Evolutionary conservation across 2,329 filamentous ascomycete species (phyloP), one percentile per base, ranked within the genome.

Genomic region (Cladosporium sp.): DNA sequence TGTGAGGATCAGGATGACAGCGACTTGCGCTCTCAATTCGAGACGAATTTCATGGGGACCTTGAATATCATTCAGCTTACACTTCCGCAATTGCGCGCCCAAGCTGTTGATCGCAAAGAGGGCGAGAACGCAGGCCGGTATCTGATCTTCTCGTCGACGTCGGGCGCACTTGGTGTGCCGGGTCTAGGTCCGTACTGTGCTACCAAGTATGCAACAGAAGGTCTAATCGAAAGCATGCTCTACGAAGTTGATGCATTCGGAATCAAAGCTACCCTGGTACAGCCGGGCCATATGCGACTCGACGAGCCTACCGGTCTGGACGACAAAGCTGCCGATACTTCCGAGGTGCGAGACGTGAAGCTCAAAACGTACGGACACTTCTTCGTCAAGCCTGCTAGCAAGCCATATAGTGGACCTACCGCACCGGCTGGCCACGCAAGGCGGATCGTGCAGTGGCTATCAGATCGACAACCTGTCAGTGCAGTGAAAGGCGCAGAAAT

Each of bases 1-100:
- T 97, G 92, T 74, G 94, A 97, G 75, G 94, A 97, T 75, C 94
- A 97, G 76, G 92, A 97, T 73, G 91, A 96, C 72, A 88, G 92
- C 73, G 94, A 97, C 71, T 84, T 97, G 66, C 89, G 92, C 60
- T 93, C 96, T 69, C 94, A 97, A 74, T 97, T 97, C 76, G 91
- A 95, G 79, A 97, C 92, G 20, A 99, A 99, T 74, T 96, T 97
- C 74, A 93, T 96, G 81, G 94, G 94, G 56, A 95, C 92, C 0
- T 76, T 97, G 60, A 89, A 97, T 75, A 96, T 99, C 67, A 88
- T 97, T 60, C 92, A 97, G 72, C 79, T 90, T 19, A 92, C 89
- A 1, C 78, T 97, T 38, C 92, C 92, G 0, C 91, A 96, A 75
- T 95, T 97, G 67, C 86, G 93, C 54, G 81, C 86, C 63, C 87